phyloP scores from a whole-genome alignment of 768 basidiomycete species.

The Calocera cornea region DNA sequence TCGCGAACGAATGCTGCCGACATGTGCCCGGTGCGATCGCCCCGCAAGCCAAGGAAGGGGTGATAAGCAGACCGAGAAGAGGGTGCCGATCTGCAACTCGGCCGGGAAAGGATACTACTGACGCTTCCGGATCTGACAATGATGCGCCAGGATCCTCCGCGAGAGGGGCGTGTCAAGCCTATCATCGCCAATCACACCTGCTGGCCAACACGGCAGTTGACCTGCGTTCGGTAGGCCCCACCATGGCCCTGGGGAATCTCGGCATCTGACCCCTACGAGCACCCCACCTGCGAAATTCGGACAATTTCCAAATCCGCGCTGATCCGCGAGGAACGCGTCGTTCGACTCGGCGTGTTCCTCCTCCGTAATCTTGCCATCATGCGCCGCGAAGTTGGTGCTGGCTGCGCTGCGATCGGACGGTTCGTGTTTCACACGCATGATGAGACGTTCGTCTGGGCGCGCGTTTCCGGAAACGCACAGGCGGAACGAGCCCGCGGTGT shows the following conservation, averaged over 20 bases:
- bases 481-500: background rate
- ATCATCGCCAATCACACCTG: background rate
- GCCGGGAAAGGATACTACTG: background rate
- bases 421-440: background rate
- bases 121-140: background rate
- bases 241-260: background rate
- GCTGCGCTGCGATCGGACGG: background rate
- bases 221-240: background rate
- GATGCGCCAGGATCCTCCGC: background rate
- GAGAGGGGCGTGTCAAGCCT: background rate
- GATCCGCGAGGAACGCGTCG: conserved; percentile 1
- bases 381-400: background rate
- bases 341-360: background rate
- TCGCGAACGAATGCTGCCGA: background rate
- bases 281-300: background rate
- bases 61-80: background rate
- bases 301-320: background rate
- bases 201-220: background rate
- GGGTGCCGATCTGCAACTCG: background rate
- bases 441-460: background rate
- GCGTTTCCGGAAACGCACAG: background rate
- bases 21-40: background rate
- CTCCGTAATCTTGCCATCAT: background rate
- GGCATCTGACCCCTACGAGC: background rate
- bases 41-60: background rate